Base-by-base conservation (phyloP, 2,329 filamentous ascomycete species). In the Ascochyta rabiei region DNA sequence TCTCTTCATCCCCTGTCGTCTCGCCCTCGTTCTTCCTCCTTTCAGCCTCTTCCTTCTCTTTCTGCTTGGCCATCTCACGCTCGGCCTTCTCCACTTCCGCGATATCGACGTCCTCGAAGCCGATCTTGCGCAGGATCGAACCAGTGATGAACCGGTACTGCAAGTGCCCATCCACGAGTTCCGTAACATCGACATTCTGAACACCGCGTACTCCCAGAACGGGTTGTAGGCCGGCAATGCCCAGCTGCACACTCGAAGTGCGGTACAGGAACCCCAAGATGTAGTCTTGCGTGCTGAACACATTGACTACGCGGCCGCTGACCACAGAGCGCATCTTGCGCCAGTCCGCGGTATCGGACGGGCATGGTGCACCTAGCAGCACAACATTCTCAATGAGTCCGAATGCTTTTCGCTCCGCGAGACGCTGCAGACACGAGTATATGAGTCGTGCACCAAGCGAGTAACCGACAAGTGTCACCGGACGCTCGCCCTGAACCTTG, bases 221-320 rank as follows among this genome's bases (percentile, higher is more conserved):
- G 28, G 86, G 81, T 70, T 96, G 89, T 1, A 98, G 78, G 0
- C 93, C 93, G 0, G 92, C 92, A 37, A 96, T 85, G 3, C 93
- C 93, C 35, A 90, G 83, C 60, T 95, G 89, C 24, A 96, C 84
- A 54, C 88, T 92, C 35, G 89, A 91, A 2, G 91, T 88, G 39
- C 93, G 86, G 73, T 97, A 96, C 16, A 96, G 79, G 70, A 96
- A 93, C 1, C 86, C 92, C 1, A 97, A 85, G 28, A 97, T 86
- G 67, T 91, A 90, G 74, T 97, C 93, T 56, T 95, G 93, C 47
- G 88, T 86, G 1, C 90, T 93, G 75, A 89, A 96, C 8, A 93
- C 91, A 64, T 97, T 97, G 64, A 96, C 89, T 7, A 96, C 82
- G 53, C 89, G 84, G 2, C 93, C 92, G 1, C 88, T 85, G 0